phyloP scores from a whole-genome alignment of 805 yeast species.

The Wickerhamomyces canadensis region DNA sequence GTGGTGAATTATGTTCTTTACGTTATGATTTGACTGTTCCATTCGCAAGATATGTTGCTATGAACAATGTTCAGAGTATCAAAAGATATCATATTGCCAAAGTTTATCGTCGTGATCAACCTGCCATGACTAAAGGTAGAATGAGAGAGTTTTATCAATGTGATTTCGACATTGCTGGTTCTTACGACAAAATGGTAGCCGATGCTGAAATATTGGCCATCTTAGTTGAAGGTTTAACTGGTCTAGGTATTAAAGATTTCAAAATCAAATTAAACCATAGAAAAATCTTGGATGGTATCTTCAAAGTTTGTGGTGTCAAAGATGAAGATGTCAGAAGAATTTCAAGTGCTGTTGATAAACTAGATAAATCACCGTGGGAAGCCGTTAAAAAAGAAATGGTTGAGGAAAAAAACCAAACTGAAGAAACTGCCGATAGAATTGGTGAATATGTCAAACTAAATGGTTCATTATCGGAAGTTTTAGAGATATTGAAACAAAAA shows the following conservation, averaged over 20 bases:
- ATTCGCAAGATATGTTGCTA: slow-evolving; percentile 94
- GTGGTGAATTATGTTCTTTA: slow-evolving; percentile 94
- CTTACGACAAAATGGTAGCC: slow-evolving; percentile 90
- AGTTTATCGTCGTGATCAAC: slow-evolving; percentile 98
- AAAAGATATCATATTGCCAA: slow-evolving; percentile 97
- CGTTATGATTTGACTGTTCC: slow-evolving; percentile 98
- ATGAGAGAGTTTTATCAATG: slow-evolving; percentile 99
- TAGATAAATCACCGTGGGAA: slow-evolving; percentile 95
- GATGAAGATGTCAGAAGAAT: slow-evolving; percentile 91
- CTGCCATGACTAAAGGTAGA: slow-evolving; percentile 99
- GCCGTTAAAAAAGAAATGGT: slow-evolving; percentile 89
- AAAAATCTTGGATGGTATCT: slow-evolving; percentile 92
- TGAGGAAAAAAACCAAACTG: slow-evolving; percentile 85
- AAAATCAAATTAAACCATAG: slow-evolving; percentile 93
- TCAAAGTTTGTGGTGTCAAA: slow-evolving; percentile 89
- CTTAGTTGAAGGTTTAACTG: slow-evolving; percentile 76
- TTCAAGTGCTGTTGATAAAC: slow-evolving; percentile 93
- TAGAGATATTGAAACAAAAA: slow-evolving; percentile 50
- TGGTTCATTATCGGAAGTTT: slow-evolving; percentile 66
- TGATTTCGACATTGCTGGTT: slow-evolving; percentile 96
- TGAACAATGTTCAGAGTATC: slow-evolving; percentile 84
- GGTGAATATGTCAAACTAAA: slow-evolving; percentile 85
- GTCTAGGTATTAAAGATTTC: slow-evolving; percentile 82
- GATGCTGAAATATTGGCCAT: slow-evolving; percentile 86
- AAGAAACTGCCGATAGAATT: slow-evolving; percentile 87